Conservation (phyloP, 192 early-diverging fungal genomes). For the Coemansia sp. region DNA sequence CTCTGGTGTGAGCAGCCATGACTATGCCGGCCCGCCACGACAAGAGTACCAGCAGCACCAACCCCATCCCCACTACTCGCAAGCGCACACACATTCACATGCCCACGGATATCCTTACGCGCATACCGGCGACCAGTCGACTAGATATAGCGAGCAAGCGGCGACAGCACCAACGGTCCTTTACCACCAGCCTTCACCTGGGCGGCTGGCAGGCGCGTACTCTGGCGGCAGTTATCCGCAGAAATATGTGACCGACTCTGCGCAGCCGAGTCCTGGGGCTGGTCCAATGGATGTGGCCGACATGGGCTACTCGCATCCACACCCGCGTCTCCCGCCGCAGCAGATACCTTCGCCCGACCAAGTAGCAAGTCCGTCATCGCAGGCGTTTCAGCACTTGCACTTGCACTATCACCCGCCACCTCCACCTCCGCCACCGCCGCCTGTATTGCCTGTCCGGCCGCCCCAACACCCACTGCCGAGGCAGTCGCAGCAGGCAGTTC, state of each 20-base stretch:
- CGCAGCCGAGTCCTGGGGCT: background rate
- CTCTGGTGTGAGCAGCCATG: background rate
- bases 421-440: background rate
- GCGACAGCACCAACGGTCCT: background rate
- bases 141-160: background rate
- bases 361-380: background rate
- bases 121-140: background rate
- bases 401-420: background rate
- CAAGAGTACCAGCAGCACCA: conserved; percentile 12
- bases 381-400: background rate
- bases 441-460: background rate
- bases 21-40: background rate
- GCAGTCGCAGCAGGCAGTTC: background rate
- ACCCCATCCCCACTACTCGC: conserved; percentile 11
- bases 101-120: background rate
- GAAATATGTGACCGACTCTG: background rate
- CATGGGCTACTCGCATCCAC: background rate
- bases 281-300: background rate
- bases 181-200: background rate
- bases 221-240: background rate
- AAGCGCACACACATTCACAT: background rate
- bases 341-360: background rate
- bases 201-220: background rate
- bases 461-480: conserved; percentile 1
- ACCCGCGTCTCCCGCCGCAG: background rate